Percentiles rank a stretch among this genome's conserved stretches.
Evolutionary conservation across 495 filamentous ascomycete genomes (phyloP).

Genomic region (Neurospora intermedia): DNA sequence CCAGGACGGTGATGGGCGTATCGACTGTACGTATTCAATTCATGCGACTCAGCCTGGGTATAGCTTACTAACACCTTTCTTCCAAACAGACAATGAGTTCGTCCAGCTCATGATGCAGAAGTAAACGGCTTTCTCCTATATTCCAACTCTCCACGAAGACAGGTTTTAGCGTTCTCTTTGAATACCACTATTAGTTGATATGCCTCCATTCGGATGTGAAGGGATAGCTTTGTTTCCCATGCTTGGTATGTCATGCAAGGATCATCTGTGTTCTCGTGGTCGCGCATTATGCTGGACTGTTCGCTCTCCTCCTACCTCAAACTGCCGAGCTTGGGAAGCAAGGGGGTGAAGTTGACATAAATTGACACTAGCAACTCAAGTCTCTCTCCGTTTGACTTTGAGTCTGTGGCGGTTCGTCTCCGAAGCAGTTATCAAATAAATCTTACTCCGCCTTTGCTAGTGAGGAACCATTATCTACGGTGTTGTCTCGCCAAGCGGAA

Average conservation of each 20-base stretch:
- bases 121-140: conserved; percentile 36
- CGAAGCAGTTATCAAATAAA: neutral
- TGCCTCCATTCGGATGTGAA: neutral
- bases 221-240: neutral
- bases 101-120: conserved; percentile 99
- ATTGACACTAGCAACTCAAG: neutral
- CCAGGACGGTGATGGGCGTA: conserved; percentile 92
- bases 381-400: neutral
- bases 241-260: neutral
- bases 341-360: neutral
- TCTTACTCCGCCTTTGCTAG: neutral
- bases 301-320: neutral
- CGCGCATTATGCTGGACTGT: neutral
- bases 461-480: neutral
- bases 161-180: neutral
- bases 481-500: neutral
- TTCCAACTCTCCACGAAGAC: neutral
- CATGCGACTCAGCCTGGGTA: neutral
- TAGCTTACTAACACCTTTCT: conserved; percentile 22
- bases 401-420: neutral
- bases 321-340: neutral
- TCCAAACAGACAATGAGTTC: conserved; percentile 85
- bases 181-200: neutral
- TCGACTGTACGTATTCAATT: conserved; percentile 62
- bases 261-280: neutral